Conservation (phyloP, 163 green algal species). For the Scenedesmus sp. region DNA sequence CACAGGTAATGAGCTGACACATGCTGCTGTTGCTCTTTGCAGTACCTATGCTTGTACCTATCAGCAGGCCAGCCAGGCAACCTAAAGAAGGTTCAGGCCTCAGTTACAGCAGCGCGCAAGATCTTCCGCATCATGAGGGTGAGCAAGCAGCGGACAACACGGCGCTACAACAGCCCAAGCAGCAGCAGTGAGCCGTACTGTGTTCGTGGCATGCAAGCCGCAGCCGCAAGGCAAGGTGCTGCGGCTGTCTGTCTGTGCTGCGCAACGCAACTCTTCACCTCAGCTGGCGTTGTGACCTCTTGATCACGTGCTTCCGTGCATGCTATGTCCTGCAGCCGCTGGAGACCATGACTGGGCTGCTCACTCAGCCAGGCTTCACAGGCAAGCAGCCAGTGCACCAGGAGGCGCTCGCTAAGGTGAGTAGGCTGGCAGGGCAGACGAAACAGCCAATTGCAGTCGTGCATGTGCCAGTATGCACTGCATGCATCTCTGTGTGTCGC, state of each 20-base stretch:
- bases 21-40: conserved; percentile 25
- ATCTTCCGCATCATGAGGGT: conserved; percentile 92
- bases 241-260: not conserved
- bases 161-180: not conserved
- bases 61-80: conserved; percentile 90
- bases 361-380: conserved; percentile 79
- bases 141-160: conserved; percentile 15
- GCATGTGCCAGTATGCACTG: not conserved
- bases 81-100: conserved; percentile 89
- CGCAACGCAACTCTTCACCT: not conserved
- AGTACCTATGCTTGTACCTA: conserved; percentile 95
- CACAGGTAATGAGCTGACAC: not conserved
- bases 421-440: not conserved
- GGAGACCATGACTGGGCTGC: conserved; percentile 83
- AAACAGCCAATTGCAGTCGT: not conserved
- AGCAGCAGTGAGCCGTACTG: not conserved
- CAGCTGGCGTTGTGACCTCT: not conserved
- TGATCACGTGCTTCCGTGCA: not conserved
- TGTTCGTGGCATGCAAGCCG: not conserved
- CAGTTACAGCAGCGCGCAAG: conserved; percentile 91
- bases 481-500: no score
- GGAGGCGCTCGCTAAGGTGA: conserved; percentile 85
- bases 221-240: not conserved
- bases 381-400: conserved; percentile 76
- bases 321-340: conserved; percentile 82